Base-by-base conservation (phyloP, 2,329 filamentous ascomycete genomes). In the Helicocarpus griseus region DNA sequence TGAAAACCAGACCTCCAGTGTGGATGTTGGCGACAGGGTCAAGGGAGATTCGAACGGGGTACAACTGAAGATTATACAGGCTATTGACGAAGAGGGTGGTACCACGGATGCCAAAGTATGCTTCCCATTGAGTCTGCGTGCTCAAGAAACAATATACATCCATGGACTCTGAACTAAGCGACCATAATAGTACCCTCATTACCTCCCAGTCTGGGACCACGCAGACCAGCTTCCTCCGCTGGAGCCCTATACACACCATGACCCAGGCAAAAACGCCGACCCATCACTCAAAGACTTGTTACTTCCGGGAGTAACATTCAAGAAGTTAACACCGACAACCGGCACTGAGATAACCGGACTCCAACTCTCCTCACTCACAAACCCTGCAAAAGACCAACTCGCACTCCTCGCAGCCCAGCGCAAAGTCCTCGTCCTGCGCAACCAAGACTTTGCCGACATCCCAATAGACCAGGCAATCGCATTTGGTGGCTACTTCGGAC, bases 221-320 rank as follows among this genome's bases (percentile, higher is more conserved):
- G 74, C 41, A 21, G 24, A 24, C 19, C n/a, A 22, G 21, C 21
- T 19, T 29, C 75, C 80, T 52, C 83, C 86, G 6, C 75, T 87
- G 6, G 71, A 83, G 55, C 79, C 77, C 0, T 90, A 89, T 60
- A 76, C 85, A 63, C 85, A 89, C 64, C 78, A 80, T 56, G 86
- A 91, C 51, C 86, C 86, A 60, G 87, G 86, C 59, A 83, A 83
- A 60, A 82, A 89, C 58, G 86, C 87, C 44, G 84, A 90, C 62
- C 73, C 79, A 1, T 70, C 73, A 1, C 89, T 85, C 61, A 77
- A 81, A 0, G 85, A 89, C 56, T 78, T 91, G 2, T 72, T 91
- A 1, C 72, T 75, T 2, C 59, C 65, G 39, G 67, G 57, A 36
- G 59, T 65, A 54, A 68, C 75, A 31, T 69, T 82, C 40, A 76